Evolutionary conservation across 192 early-diverging fungal genomes (phyloP), one percentile per base, ranked within the genome.

Genomic region (Podila epicladia): DNA sequence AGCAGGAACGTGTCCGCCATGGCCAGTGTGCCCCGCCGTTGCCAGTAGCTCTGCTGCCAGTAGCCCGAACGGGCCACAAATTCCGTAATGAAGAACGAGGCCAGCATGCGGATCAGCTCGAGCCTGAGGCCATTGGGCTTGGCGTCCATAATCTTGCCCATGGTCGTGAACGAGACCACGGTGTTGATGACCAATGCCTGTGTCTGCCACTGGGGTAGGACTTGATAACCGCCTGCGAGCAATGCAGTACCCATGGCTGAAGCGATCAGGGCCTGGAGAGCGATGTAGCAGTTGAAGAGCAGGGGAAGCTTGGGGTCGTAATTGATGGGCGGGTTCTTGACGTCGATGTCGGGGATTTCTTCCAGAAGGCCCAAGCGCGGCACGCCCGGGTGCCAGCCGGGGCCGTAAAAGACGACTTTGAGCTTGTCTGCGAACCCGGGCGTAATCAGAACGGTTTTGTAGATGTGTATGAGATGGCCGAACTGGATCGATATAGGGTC

Each of bases 401-500:
- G 88, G 13, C 88, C 88, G 74, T 85, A 85, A 65, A 89, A 89
- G 59, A 84, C 68, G 5, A 85, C 85, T 31, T 85, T 85, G 65
- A 86, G 67, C 74, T 83, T 87, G 62, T 84, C 85, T 31, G 53
- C 26, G 19, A 85, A 13, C 20, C 87, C 86, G 1, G 82, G 74
- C 13, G 87, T 85, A 20, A 70, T 53, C 73, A 64, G 77, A 37
- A 74, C 58, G 48, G 83, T 89, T 24, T 64, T 74, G 71, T 80
- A 67, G 55, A 87, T 85, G 37, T 89, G 84, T 5, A 37, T 31
- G 35, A 89, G 79, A 60, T 89, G 89, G 33, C 88, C 83, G 17
- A 82, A 66, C 65, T 90, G 89, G 45, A 90, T 84, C n/a, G 58
- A 65, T 35, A 89, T 61, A 3, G 89, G 89, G 32, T 90, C 85